Evolutionary conservation across 2,329 filamentous ascomycete genomes (phyloP), one percentile per base, ranked within the genome.

Genomic region (Exophiala xenobiotica): DNA sequence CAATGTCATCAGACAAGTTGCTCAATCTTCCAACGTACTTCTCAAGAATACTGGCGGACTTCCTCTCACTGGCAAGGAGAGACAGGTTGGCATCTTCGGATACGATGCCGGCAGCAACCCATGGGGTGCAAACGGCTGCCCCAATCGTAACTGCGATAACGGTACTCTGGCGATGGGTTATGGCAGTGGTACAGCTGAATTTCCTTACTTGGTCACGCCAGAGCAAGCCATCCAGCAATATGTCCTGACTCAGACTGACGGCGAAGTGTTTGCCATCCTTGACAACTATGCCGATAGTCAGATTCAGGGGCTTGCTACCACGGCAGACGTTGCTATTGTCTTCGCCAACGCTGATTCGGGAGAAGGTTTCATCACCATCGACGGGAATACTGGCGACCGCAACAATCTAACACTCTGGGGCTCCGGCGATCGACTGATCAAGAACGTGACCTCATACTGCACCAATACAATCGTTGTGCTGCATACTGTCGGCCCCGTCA

Each of bases 371-470:
- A 90, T 97, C 64, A 78, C 73, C 22, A 81, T 95, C 1, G 92
- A 91, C 57, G 86, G 82, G 47, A 96, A 96, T 67, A 75, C 78
- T 53, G 93, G 93, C 51, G 92, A 97, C 68, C 86, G 93, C 46
- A 90, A 91, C 64, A 96, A 99, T 71, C 77, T 99, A 29, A 96
- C 90, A 0, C 76, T 96, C 0, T 97, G 92, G 92, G 78, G 85
- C 54, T 79, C 84, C 52, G 91, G 89, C 33, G 90, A 97, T 46
- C 77, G 79, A 0, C 73, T 97, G 49, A 87, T 97, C 70, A 80
- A 87, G 70, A 90, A 87, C 41, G 88, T 96, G 8, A 84, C 89
- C 1, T 77, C 83, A 6, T 67, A 83, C 56, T 91, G 86, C 76
- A 83, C 86, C 73, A 96, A 96, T 78, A 96, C 90, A 9, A 86